Evolutionary conservation across 495 filamentous ascomycete genomes (phyloP), one percentile per base, ranked within the genome.

Genomic region (Daldinia concentrica): DNA sequence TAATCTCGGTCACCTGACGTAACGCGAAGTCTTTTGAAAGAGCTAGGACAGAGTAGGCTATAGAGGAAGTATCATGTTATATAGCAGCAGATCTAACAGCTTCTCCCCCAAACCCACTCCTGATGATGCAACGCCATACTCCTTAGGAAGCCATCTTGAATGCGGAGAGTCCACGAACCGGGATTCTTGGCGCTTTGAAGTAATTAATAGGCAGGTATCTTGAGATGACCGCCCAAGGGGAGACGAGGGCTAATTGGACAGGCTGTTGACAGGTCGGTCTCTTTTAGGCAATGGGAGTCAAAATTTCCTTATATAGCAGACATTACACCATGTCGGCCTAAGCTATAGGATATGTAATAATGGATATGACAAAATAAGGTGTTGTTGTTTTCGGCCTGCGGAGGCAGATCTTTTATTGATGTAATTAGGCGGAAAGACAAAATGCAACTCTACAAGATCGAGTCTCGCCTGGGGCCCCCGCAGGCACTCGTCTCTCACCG

Each of bases 381-480:
- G 55, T 58, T 61, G 62, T 66, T 68, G 59, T 75, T 71, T 59
- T 68, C 50, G 50, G 58, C 65, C 61, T 69, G 50, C 73, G 75
- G 62, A 70, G 60, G 64, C 9, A 50, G 58, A 48, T 41, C 12
- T 52, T 68, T 71, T 64, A 75, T 75, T 77, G 68, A 71, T 75
- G 61, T 73, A 75, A 72, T 75, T 75, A 73, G 73, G 72, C 74
- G 72, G 61, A 66, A 74, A 72, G 70, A 69, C 48, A 69, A 37
- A 73, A 73, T 73, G 58, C 62, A n/a, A 73, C 71, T 69, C 61
- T 9, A 24, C 48, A 73, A 54, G 56, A 65, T 37, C 50, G 58
- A 52, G 66, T 66, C 71, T 62, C 39, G 61, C 58, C 66, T 56
- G n/a, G 58, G 62, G 51, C 39, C 66, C 62, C 71, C 66, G 71